phyloP scores from a whole-genome alignment of 495 filamentous ascomycete genomes.

The Aspergillus sparsus region DNA sequence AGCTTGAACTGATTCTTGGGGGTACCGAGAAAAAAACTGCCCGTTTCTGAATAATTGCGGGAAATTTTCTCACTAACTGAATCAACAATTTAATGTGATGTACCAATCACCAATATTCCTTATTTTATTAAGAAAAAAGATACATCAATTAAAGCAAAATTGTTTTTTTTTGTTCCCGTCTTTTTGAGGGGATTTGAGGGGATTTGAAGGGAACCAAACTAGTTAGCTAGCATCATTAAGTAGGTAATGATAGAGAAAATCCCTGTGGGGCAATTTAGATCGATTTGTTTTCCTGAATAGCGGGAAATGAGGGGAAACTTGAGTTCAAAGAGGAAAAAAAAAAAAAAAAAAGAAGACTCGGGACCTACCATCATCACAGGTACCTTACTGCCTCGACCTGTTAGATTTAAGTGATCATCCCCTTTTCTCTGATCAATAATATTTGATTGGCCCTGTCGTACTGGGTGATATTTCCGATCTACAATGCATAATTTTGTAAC shows the following conservation, averaged over 20 bases:
- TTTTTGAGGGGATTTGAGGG: too few relatives aligned
- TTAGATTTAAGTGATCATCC: not conserved
- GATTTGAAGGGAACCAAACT: too few relatives aligned
- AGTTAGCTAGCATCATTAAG: not conserved
- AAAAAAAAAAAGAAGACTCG: too few relatives aligned
- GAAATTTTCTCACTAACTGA: not conserved
- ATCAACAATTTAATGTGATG: not conserved
- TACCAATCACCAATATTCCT: not conserved
- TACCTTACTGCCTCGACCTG: not conserved
- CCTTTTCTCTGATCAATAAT: not conserved
- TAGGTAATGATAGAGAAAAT: not conserved
- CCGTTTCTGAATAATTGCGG: not conserved
- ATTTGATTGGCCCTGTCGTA: not conserved
- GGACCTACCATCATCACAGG: too few relatives aligned
- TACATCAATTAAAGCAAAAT: not conserved
- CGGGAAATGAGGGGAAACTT: not conserved
- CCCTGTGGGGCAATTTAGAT: not conserved
- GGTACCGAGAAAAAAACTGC: too few relatives aligned
- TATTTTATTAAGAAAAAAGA: not conserved
- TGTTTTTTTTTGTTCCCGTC: too few relatives aligned
- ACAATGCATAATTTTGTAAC: not conserved
- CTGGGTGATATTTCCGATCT: constrained; percentile 14
- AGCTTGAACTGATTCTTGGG: not conserved
- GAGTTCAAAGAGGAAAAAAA: too few relatives aligned
- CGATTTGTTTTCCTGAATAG: not conserved